Evolutionary conservation across 306 rosid genomes (phyloP).

Genomic region (Quercus dentata): DNA sequence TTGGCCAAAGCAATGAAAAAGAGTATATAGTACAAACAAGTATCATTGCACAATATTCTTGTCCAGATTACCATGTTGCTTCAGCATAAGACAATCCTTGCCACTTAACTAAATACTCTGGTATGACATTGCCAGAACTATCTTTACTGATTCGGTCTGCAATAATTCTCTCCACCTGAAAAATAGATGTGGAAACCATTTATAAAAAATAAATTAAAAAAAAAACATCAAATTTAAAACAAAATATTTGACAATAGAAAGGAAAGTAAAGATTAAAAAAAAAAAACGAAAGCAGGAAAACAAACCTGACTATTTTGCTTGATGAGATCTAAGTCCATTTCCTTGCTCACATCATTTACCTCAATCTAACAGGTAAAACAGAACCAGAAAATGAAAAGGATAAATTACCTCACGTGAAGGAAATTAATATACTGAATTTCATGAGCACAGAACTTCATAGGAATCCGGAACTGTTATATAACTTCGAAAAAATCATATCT

Average conservation of each 20-base stretch:
- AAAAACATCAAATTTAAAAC: not conserved
- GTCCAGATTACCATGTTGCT: conserved; percentile 76
- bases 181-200: conserved; percentile 19
- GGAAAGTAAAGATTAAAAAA: not conserved
- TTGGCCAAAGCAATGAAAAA: not conserved
- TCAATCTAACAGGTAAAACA: conserved; percentile 58
- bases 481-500: not conserved
- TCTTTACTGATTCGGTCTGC: conserved; percentile 84
- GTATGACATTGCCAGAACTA: conserved; percentile 65
- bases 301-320: conserved; percentile 97
- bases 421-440: not conserved
- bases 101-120: conserved; percentile 98
- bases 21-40: not conserved
- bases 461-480: not conserved
- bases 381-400: conserved; percentile 17
- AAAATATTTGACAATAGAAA: not conserved
- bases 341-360: conserved; percentile 97
- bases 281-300: conserved; percentile 17
- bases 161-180: conserved; percentile 91
- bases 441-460: not conserved
- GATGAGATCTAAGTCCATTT: conserved; percentile 99
- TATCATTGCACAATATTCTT: conserved; percentile 12
- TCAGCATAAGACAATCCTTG: conserved; percentile 99
- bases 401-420: not conserved
- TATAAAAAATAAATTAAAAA: not conserved